These are phyloP conservation scores for Sesbania bispinosa DNA, from an alignment of 306 rosid species.

Conservation along the genomic window DNA sequence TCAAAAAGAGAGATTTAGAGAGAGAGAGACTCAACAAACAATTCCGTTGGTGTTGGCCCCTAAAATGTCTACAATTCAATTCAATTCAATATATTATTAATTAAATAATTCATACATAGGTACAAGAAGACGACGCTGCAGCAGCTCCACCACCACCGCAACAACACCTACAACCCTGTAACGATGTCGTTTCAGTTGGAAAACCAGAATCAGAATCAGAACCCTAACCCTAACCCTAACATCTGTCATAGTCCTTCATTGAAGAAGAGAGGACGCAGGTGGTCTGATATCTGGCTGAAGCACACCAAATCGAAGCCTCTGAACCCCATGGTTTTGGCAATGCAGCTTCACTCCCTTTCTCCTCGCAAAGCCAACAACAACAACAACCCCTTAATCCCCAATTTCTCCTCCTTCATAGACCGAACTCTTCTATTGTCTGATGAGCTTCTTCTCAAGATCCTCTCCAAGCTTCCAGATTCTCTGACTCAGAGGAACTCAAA, in stretches of 20 bases:
- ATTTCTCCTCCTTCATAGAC: slow-evolving; percentile 38
- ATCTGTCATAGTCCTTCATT: background rate
- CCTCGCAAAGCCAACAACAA: slow-evolving; percentile 29
- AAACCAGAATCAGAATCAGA: slow-evolving; percentile 23
- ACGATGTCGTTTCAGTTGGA: slow-evolving; percentile 50
- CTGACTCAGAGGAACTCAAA: slow-evolving; percentile 43
- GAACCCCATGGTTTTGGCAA: slow-evolving; percentile 49
- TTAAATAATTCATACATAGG: background rate
- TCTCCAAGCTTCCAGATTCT: slow-evolving; percentile 51
- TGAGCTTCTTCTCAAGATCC: slow-evolving; percentile 59
- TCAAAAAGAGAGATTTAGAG: background rate
- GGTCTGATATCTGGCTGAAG: slow-evolving; percentile 75
- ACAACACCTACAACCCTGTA: background rate
- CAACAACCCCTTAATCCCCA: slow-evolving; percentile 24
- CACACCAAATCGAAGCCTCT: slow-evolving; percentile 46
- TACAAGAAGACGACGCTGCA: background rate
- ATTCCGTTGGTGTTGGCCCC: slow-evolving; percentile 27
- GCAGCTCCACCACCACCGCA: background rate
- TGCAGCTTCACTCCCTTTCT: slow-evolving; percentile 61
- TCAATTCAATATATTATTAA: background rate
- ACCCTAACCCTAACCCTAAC: slow-evolving; percentile 33
- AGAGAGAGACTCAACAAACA: background rate
- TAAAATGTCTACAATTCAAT: background rate
- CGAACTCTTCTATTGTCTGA: slow-evolving; percentile 65
- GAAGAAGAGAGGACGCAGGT: slow-evolving; percentile 35